Conservation (phyloP, 148 eudicot genomes). For the Euryodendron excelsum region DNA sequence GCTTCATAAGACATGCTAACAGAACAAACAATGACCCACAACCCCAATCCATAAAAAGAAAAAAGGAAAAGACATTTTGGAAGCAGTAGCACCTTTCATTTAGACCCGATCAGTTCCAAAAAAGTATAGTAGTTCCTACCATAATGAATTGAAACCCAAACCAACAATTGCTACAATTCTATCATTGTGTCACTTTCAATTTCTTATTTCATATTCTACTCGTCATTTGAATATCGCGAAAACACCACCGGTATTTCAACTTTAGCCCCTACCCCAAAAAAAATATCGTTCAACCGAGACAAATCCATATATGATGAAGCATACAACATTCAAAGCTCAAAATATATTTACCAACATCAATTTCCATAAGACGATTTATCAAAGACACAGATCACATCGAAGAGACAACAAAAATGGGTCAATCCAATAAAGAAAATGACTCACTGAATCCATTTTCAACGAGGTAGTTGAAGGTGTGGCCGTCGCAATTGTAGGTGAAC, state of each 20-base stretch:
- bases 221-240: no score
- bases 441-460: slow-evolving; percentile 28
- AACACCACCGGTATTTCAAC: no score
- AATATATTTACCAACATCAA: neutral
- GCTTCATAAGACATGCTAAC: neutral
- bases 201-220: neutral
- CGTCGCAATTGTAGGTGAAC: slow-evolving; percentile 30
- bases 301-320: neutral
- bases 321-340: neutral
- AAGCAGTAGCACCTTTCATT: no score
- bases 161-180: neutral
- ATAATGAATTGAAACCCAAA: neutral
- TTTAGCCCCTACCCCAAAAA: no score
- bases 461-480: slow-evolving; percentile 32
- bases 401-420: neutral
- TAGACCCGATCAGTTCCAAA: no score
- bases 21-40: neutral
- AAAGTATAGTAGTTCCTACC: no score
- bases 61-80: no score
- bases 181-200: neutral
- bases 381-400: neutral
- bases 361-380: neutral
- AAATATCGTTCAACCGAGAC: neutral
- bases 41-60: no score
- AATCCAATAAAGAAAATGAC: neutral